phyloP scores from a whole-genome alignment of 495 filamentous ascomycete genomes.

The Acidiella bohemica region DNA sequence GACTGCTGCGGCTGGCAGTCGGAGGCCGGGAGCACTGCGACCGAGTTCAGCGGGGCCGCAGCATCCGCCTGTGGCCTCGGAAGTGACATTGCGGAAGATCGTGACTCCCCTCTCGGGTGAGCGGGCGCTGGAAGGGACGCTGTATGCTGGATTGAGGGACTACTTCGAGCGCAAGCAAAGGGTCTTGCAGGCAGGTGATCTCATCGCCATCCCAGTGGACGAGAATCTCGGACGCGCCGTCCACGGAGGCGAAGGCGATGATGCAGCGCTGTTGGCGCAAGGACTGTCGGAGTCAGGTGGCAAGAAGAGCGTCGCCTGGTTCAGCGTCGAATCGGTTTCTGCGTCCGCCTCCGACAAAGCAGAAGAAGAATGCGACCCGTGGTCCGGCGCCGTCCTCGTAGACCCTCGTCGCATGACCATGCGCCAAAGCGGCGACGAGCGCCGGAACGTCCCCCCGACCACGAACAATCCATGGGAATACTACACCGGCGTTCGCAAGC shows the following conservation, averaged over 20 bases:
- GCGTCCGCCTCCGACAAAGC: constrained; percentile 47
- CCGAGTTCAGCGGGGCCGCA: constrained; percentile 51
- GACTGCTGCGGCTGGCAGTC: constrained; percentile 1
- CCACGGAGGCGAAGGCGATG: constrained; percentile 41
- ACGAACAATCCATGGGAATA: constrained; percentile 68
- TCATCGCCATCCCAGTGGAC: constrained; percentile 77
- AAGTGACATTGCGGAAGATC: constrained; percentile 81
- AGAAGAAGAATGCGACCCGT: constrained; percentile 45
- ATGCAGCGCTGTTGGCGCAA: constrained; percentile 24
- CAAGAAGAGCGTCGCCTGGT: constrained; percentile 56
- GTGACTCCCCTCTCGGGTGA: constrained; percentile 81
- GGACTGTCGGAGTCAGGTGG: constrained; percentile 6
- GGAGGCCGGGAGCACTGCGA: too few relatives aligned
- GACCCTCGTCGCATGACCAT: constrained; percentile 75
- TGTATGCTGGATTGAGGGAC: constrained; percentile 71
- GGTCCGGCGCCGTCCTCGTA: constrained; percentile 72
- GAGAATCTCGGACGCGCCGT: constrained; percentile 63
- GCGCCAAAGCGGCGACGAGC: constrained; percentile 72
- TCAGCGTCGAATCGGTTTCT: constrained; percentile 61
- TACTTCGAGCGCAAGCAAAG: constrained; percentile 70
- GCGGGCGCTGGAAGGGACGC: constrained; percentile 61
- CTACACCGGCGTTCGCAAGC: constrained; percentile 56
- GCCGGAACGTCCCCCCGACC: constrained; percentile 60
- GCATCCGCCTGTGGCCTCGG: constrained; percentile 77
- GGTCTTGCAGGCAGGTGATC: constrained; percentile 69